Conservation (phyloP, 371 early-diverging fungal species). For the Mucor sp. region DNA sequence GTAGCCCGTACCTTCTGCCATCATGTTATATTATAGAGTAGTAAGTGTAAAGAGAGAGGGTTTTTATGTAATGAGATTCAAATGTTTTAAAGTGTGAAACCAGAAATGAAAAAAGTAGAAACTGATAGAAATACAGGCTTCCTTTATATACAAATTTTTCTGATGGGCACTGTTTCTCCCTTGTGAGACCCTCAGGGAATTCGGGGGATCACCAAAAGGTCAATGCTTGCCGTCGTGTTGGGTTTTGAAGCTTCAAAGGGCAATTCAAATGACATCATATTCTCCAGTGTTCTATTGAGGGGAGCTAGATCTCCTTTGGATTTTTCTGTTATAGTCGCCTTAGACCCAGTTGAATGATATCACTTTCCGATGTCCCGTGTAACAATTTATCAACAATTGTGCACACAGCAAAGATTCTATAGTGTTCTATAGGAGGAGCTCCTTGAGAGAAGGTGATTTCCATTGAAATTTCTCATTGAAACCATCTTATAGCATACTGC, state of each 20-base stretch:
- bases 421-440: background rate
- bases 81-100: background rate
- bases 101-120: background rate
- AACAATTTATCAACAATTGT: background rate
- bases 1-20: conserved; percentile 16
- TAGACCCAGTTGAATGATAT: background rate
- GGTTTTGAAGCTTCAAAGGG: background rate
- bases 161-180: background rate
- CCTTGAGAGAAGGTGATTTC: background rate
- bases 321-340: background rate
- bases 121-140: background rate
- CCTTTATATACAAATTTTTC: background rate
- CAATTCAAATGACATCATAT: background rate
- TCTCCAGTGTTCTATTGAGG: background rate
- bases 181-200: background rate
- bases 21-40: background rate
- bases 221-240: conserved; percentile 4
- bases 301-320: background rate
- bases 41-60: background rate
- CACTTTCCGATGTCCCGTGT: background rate
- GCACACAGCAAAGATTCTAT: background rate
- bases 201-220: conserved; percentile 5
- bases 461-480: background rate
- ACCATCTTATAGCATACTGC: background rate
- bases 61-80: background rate